Base-by-base conservation (phyloP, 495 filamentous ascomycete species). In the Trypethelium eluteriae region DNA sequence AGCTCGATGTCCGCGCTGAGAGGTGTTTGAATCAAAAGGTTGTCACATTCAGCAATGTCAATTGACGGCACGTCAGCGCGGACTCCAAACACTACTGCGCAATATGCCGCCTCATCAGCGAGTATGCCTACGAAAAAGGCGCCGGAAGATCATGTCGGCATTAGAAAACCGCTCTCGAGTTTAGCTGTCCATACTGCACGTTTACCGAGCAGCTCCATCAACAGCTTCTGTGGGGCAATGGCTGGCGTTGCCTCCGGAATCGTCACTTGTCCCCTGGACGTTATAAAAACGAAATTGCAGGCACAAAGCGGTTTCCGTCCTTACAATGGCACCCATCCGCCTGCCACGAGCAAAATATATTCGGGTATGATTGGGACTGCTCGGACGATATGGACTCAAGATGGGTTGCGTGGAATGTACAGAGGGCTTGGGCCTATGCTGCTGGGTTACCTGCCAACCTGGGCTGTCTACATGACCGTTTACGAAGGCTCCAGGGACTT, bases 201-300 rank as follows among this genome's bases (percentile, higher is more conserved):
- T 25, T 68, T 86, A 3, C 84, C 86, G 14, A 77, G 80, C 41
- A 75, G 76, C 18, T 82, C 77, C 62, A 77, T 89, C 39, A 80
- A 85, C 73, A 82, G 90, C 56, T 80, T 97, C 50, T 86, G 91
- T 46, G 94, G 94, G 56, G 95, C 91, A 10, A 81, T 88, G 46
- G 93, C 92, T 62, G 94, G 94, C 64, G 88, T 96, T 68, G 89
- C 89, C 4, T 96, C 92, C 3, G 94, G 94, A 7, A 84, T 98
- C 49, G 91, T 97, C 69, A 98, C 94, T 53, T 99, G 94, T 74
- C 94, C 94, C 25, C 85, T 99, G 64, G 94, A 99, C 81, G 94
- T 99, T 63, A 98, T 99, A 74, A 99, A 99, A 79, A 99, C 94
- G 57, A 97, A 96, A 75, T 77, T 99, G 63, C 94, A 99, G 76